Conservation (phyloP, 768 basidiomycete genomes). For the Pleurotus salmoneostramineus region DNA sequence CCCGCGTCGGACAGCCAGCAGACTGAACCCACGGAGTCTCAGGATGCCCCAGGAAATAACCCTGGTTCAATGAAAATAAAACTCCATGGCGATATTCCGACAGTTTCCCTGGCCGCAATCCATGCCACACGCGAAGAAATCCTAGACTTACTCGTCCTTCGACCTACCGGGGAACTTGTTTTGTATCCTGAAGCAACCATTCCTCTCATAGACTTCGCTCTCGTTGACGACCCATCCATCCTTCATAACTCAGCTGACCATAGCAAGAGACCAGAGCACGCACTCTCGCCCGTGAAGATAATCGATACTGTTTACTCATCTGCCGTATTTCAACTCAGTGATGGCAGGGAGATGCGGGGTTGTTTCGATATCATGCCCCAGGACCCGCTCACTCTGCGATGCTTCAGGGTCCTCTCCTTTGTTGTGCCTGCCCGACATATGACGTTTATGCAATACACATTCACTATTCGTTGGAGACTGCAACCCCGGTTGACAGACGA, state of each 20-base stretch:
- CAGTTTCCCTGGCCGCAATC: constrained; percentile 53
- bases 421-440: constrained; percentile 53
- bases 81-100: constrained; percentile 32
- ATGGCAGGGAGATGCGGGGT: constrained; percentile 35
- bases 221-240: constrained; percentile 1
- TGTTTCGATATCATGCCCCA: constrained; percentile 54
- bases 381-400: constrained; percentile 52
- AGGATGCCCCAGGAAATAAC: constrained; percentile 11
- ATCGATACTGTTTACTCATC: constrained; percentile 46
- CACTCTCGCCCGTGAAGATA: constrained; percentile 26
- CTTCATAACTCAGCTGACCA: constrained; percentile 10
- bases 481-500: constrained; percentile 13
- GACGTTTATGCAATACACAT: constrained; percentile 51
- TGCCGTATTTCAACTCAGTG: constrained; percentile 48
- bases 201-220: constrained; percentile 25
- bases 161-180: constrained; percentile 46
- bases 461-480: constrained; percentile 50
- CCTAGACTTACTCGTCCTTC: constrained; percentile 67
- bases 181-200: constrained; percentile 64
- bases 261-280: no score
- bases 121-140: constrained; percentile 59
- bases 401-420: constrained; percentile 60
- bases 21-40: constrained; percentile 7
- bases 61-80: constrained; percentile 38
- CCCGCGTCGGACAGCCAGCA: not conserved